A percentile compares a stretch with the other conserved stretches of the same genome.
These are phyloP conservation scores for Senna siamea DNA, from an alignment of 306 rosid species.

Conservation along the genomic window DNA sequence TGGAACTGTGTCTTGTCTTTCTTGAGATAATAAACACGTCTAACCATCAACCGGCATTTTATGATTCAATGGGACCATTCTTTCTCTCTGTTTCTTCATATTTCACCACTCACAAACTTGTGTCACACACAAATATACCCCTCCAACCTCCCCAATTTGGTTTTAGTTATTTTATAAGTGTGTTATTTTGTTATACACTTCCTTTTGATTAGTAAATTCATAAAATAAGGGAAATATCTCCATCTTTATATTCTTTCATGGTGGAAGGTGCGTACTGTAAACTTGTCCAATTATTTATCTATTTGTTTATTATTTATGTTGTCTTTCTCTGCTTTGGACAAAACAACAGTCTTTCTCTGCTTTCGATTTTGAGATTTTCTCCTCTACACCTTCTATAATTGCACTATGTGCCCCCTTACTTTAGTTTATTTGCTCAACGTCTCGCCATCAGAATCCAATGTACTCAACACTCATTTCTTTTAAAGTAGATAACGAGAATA, in stretches of 20 bases:
- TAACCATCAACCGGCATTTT: background rate
- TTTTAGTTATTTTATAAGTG: background rate
- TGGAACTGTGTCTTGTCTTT: background rate
- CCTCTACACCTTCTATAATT: background rate
- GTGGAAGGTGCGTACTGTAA: background rate
- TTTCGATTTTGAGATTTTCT: no score
- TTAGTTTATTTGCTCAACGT: background rate
- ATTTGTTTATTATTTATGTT: background rate
- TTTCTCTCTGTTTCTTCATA: background rate
- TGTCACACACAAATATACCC: no score
- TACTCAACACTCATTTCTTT: no score
- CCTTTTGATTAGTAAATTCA: background rate
- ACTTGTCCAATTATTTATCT: background rate
- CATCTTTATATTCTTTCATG: background rate
- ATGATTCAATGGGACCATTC: background rate
- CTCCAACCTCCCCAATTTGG: no score
- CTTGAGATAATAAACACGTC: background rate
- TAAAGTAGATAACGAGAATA: no score
- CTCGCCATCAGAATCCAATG: no score
- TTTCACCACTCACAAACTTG: background rate
- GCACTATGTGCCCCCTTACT: background rate
- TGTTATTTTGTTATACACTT: no score
- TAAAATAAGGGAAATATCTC: background rate
- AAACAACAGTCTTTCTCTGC: no score
- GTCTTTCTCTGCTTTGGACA: background rate